phyloP scores from a whole-genome alignment of 2,329 filamentous ascomycete genomes.

The Aspergillus novofumigatus region DNA sequence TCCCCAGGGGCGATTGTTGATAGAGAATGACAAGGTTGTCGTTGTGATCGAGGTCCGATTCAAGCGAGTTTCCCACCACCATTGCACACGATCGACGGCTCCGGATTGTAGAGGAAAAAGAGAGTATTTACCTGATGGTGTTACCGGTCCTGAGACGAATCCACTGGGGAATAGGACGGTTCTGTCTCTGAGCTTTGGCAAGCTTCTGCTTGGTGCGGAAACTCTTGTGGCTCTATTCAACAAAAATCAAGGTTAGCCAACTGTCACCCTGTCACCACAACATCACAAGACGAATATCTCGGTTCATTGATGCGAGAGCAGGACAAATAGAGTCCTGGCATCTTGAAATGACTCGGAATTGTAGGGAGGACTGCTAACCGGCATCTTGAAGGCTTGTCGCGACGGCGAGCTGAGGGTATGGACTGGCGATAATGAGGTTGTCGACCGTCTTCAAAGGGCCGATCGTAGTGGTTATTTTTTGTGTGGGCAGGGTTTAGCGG shows the following conservation, averaged over 20 bases:
- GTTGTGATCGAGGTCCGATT: not conserved
- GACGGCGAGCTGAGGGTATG: slow-evolving; percentile 37
- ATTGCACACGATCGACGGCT: not conserved
- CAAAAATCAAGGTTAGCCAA: slow-evolving; percentile 9
- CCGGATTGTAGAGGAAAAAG: slow-evolving; percentile 1
- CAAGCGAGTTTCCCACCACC: not conserved
- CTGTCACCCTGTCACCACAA: not conserved
- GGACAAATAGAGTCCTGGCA: not conserved
- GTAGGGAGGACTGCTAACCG: slow-evolving; percentile 39
- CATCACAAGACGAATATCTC: not conserved
- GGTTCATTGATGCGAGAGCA: not conserved
- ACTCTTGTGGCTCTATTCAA: slow-evolving; percentile 88
- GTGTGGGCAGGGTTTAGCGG: slow-evolving; percentile 39
- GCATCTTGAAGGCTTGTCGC: slow-evolving; percentile 51
- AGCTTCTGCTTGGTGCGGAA: slow-evolving; percentile 99
- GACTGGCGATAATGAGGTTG: slow-evolving; percentile 31
- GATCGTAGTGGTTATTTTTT: slow-evolving; percentile 32
- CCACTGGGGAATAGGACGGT: slow-evolving; percentile 99
- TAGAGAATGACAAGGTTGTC: not conserved
- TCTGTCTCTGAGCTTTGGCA: slow-evolving; percentile 99
- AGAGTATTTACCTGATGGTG: slow-evolving; percentile 86
- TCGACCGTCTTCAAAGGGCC: slow-evolving; percentile 28
- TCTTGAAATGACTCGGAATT: not conserved
- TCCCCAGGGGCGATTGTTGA: not conserved
- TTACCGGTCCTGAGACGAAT: slow-evolving; percentile 97